Evolutionary conservation across 2,329 filamentous ascomycete genomes (phyloP), one percentile per base, ranked within the genome.

Genomic region (Emericellopsis cladophorae): DNA sequence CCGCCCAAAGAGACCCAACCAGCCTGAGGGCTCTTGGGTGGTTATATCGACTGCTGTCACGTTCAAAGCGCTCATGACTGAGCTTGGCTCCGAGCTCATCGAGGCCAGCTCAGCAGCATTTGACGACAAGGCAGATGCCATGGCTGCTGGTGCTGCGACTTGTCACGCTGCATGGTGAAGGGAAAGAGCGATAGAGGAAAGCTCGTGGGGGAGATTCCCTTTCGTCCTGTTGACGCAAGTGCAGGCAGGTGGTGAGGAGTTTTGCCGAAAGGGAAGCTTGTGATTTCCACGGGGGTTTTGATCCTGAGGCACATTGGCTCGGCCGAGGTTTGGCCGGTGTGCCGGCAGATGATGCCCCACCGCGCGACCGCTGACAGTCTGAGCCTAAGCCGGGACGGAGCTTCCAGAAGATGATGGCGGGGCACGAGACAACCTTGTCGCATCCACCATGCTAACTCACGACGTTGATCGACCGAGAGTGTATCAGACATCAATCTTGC

Each of bases 1-100:
- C 54, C 67, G 66, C 16, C 68, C 74, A 41, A 79, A 57, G 40
- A 75, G 55, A 18, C 74, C 72, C 36, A 80, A 62, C 75, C 75
- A 80, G 35, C 74, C 70, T 14, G 61, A 64, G 4, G 66, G 59
- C 46, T 59, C 54, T 45, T 65, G 33, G 35, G 54, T 51, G 45
- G 58, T 54, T 35, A 56, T 55, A 42, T 62, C 55, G 45, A 60
- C 38, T 50, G 51, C 42, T 22, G 49, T 46, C n/a, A 52, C 51
- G 48, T 48, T 64, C 50, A 70, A 55, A 44, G 59, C 59, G 34
- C 65, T 60, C 22, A 62, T 55, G 37, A 64, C 46, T 16, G 53
- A 55, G 39, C 51, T 45, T 31, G 47, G 48, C 26, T 57, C 51
- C 39, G 54, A 57, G 43, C 33, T 32, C 24, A 36, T 24, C n/a